Evolutionary conservation across 2,329 filamentous ascomycete genomes (phyloP).

Genomic region (Elsinoe batatas): DNA sequence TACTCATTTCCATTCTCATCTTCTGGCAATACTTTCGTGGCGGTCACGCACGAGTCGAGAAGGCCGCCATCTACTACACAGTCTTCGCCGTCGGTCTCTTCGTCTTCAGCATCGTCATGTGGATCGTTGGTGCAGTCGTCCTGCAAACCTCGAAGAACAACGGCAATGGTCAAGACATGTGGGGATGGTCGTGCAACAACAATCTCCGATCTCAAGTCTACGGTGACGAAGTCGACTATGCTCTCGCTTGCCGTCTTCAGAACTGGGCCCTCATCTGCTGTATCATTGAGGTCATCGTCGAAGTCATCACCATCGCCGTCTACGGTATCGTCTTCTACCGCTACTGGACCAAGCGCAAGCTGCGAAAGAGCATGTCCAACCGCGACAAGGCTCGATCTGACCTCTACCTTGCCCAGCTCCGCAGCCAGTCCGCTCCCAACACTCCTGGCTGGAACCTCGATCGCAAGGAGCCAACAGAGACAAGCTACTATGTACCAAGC

Average conservation of each 20-base stretch:
- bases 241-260: constrained; percentile 82
- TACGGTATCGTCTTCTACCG: constrained; percentile 96
- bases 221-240: constrained; percentile 72
- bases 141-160: constrained; percentile 69
- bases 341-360: constrained; percentile 90
- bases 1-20: constrained; percentile 67
- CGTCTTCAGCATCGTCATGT: constrained; percentile 84
- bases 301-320: constrained; percentile 80
- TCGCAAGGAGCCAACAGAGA: constrained; percentile 6
- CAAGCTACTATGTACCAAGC: constrained; percentile 23
- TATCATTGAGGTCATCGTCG: constrained; percentile 91
- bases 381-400: constrained; percentile 91
- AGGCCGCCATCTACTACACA: constrained; percentile 90
- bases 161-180: constrained; percentile 75
- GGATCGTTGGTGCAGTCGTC: constrained; percentile 75
- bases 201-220: constrained; percentile 74
- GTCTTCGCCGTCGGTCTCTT: constrained; percentile 90
- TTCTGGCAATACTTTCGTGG: constrained; percentile 81
- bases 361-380: constrained; percentile 92
- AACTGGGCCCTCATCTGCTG: constrained; percentile 95
- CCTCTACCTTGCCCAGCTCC: constrained; percentile 66
- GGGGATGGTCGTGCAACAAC: constrained; percentile 95
- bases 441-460: constrained; percentile 62
- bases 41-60: constrained; percentile 80
- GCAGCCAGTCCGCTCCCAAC: constrained; percentile 80